Evolutionary conservation across 108 stramenopile genomes (phyloP).

Genomic region (Cyclotella baltica): DNA sequence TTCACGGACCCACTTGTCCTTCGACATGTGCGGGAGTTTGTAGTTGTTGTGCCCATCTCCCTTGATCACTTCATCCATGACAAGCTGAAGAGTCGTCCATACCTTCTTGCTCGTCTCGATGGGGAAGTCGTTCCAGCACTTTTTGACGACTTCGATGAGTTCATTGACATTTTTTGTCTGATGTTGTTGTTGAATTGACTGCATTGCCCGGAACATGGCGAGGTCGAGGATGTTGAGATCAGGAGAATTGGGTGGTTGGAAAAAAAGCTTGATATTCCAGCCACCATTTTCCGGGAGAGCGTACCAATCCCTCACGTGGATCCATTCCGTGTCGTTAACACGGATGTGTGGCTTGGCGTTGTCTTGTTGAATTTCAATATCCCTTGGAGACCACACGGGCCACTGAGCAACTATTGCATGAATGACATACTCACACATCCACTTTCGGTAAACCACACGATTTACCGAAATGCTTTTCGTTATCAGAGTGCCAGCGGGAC

Average conservation of each 20-base stretch:
- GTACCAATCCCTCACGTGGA: not conserved
- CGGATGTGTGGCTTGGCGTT: slow-evolving; percentile 20
- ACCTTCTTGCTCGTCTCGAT: slow-evolving; percentile 16
- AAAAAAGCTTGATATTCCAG: not conserved
- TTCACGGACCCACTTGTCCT: slow-evolving; percentile 5
- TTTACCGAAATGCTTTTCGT: slow-evolving; percentile 2
- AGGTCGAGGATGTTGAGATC: slow-evolving; percentile 26
- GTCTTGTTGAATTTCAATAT: slow-evolving; percentile 10
- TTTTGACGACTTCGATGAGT: not conserved
- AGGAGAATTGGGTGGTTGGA: slow-evolving; percentile 18
- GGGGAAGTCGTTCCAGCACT: slow-evolving; percentile 4
- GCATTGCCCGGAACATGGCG: slow-evolving; percentile 22
- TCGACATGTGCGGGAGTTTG: slow-evolving; percentile 16
- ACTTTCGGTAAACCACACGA: not conserved
- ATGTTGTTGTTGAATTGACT: slow-evolving; percentile 24
- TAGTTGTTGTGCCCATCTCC: slow-evolving; percentile 3
- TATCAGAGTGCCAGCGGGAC: not conserved
- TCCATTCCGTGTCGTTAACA: not conserved
- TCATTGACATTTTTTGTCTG: slow-evolving; percentile 15
- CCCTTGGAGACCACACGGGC: slow-evolving; percentile 15
- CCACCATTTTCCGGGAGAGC: not conserved
- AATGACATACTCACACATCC: not conserved
- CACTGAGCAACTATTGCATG: not conserved
- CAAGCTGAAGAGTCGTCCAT: slow-evolving; percentile 15
- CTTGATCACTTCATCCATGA: slow-evolving; percentile 7